Evolutionary conservation across 108 stramenopile species (phyloP).

Genomic region (Chaetoceros tenuissimus): DNA sequence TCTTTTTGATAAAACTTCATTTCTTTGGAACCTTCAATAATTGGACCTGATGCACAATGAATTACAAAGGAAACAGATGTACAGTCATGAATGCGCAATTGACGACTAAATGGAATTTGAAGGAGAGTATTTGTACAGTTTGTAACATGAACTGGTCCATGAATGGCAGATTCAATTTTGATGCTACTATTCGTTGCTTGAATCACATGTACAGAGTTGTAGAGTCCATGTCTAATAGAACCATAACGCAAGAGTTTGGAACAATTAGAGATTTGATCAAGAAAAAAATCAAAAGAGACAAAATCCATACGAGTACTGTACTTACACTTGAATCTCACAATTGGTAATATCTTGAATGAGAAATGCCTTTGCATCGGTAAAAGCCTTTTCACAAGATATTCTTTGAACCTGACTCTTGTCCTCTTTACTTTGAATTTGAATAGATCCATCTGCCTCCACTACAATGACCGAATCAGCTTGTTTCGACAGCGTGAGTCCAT

Average conservation of each 20-base stretch:
- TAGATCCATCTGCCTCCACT: constrained; percentile 15
- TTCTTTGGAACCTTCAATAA: constrained; percentile 28
- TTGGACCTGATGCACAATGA: constrained; percentile 27
- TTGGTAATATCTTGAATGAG: constrained; percentile 3
- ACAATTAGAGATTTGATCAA: not conserved
- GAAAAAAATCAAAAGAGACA: not conserved
- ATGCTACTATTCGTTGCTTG: constrained; percentile 20
- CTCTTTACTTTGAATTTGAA: constrained; percentile 1
- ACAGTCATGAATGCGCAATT: constrained; percentile 35
- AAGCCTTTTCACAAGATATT: not conserved
- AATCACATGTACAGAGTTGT: constrained; percentile 28
- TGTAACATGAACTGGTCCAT: constrained; percentile 30
- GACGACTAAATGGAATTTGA: constrained; percentile 11
- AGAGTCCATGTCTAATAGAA: constrained; percentile 10
- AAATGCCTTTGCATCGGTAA: constrained; percentile 1
- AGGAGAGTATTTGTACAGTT: constrained; percentile 17
- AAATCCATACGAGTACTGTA: constrained; percentile 8
- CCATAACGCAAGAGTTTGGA: not conserved
- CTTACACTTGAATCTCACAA: constrained; percentile 1
- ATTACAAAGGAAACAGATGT: constrained; percentile 20
- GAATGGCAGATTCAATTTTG: constrained; percentile 14
- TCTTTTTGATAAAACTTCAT: constrained; percentile 26
- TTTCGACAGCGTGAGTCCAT: constrained; percentile 23
- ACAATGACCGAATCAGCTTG: constrained; percentile 21
- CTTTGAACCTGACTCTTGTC: not conserved